Conservation (phyloP, 495 filamentous ascomycete species). For the Margaritispora aquatica region DNA sequence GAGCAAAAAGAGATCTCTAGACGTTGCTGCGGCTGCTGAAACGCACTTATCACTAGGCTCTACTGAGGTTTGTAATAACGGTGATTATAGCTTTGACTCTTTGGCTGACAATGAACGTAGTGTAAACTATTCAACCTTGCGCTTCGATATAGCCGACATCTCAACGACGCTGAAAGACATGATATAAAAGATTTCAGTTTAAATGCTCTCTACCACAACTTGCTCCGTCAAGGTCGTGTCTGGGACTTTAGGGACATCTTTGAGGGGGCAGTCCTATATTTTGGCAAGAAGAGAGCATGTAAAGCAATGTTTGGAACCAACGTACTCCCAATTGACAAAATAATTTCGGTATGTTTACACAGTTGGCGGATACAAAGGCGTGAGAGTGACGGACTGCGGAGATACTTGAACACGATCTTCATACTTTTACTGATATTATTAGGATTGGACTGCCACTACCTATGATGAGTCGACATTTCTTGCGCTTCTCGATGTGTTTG, state of each 20-base stretch:
- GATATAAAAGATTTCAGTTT: neutral
- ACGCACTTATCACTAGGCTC: neutral
- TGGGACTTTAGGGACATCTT: neutral
- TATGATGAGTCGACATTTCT: neutral
- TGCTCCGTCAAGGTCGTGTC: neutral
- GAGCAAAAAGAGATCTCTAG: too few species aligned
- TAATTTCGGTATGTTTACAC: neutral
- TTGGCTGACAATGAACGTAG: neutral
- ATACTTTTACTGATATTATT: neutral
- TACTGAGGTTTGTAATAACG: neutral
- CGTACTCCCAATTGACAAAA: neutral
- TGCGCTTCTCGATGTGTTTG: neutral
- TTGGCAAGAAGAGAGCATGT: neutral
- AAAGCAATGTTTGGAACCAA: neutral
- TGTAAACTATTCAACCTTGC: neutral
- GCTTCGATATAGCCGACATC: neutral
- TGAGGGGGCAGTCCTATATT: neutral
- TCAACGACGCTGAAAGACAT: neutral
- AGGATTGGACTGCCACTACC: neutral
- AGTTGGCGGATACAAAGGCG: neutral
- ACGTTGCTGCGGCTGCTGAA: too few species aligned
- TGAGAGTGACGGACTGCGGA: neutral
- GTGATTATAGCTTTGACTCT: neutral
- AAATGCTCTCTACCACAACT: neutral
- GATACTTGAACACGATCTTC: neutral